Base-by-base conservation (phyloP, 1,284 basidiomycete species). In the Pyrrhoderma lamaoense region DNA sequence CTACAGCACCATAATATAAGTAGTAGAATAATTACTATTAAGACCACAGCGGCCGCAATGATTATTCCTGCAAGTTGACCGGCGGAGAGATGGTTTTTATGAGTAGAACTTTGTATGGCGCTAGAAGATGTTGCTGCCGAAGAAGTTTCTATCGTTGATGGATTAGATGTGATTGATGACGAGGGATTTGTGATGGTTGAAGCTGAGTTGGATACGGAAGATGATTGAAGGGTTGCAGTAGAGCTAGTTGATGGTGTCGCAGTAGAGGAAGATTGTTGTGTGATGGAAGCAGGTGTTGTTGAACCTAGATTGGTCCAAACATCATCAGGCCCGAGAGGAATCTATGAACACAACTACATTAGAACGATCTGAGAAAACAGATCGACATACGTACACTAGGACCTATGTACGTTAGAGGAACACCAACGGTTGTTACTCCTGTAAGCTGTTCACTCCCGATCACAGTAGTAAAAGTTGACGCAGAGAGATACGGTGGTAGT, bases 21-120 rank as follows among this genome's bases (percentile, higher is more conserved):
- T 18, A 56, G 50, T 27, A 52, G 23, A 13, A 31, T 18, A 8
- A 56, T 25, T 9, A 49, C 50, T 14, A 56, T 23, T 8, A 42
- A 42, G 18, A 27, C 36, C 34, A 56, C 47, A 1, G 49, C 25
- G 3, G 46, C 45, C 7, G 54, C 54, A 35, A 56, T 52, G 34
- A 56, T 47, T 16, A 56, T 52, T 4, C 54, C 54, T 23, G 40
- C 35, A 3, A 56, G 19, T 25, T 47, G 48, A 16, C 46, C 53
- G 5, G 38, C 27, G 11, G 45, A 47, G 14, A 55, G 53, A 59
- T 19, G 25, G 8, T 35, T 38, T 1, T 43, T 19, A 11, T 13
- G 21, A 34, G 48, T 45, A 35, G 53, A 54, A 7, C 62, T 56
- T 13, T 59, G 45, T 27, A 61, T 45, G 27, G 62, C 23, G 31